phyloP scores from a whole-genome alignment of 345 rosid genomes.

The Eucalyptus marginata region DNA sequence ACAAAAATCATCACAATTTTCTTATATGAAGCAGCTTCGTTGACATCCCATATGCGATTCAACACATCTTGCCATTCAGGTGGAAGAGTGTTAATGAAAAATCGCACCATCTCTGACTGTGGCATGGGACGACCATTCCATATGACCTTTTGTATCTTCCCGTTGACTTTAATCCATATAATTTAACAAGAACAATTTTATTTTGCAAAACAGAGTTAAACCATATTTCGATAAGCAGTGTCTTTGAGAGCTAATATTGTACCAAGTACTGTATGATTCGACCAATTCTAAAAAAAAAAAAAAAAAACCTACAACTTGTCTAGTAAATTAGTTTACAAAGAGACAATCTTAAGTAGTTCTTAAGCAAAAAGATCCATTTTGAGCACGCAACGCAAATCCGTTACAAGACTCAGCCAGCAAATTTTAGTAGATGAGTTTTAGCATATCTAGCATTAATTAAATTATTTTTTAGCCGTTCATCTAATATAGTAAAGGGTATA shows the following conservation, averaged over 20 bases:
- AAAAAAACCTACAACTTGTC: background rate
- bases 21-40: no score
- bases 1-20: no score
- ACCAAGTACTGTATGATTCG: rapidly evolving
- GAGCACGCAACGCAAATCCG: background rate
- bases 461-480: background rate
- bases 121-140: no score
- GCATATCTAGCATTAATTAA: background rate
- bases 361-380: background rate
- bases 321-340: background rate
- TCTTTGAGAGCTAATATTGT: background rate
- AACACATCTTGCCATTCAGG: no score
- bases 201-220: background rate
- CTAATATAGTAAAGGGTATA: background rate
- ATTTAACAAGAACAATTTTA: background rate
- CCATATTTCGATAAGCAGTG: background rate
- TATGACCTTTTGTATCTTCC: no score
- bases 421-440: background rate
- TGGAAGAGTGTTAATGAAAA: no score
- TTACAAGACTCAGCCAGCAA: background rate
- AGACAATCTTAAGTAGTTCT: background rate
- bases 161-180: no score
- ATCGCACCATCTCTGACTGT: no score
- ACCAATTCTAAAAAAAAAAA: background rate
- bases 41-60: no score